Evolutionary conservation across 495 filamentous ascomycete species (phyloP), one percentile per base, ranked within the genome.

Genomic region (Physcia stellaris): DNA sequence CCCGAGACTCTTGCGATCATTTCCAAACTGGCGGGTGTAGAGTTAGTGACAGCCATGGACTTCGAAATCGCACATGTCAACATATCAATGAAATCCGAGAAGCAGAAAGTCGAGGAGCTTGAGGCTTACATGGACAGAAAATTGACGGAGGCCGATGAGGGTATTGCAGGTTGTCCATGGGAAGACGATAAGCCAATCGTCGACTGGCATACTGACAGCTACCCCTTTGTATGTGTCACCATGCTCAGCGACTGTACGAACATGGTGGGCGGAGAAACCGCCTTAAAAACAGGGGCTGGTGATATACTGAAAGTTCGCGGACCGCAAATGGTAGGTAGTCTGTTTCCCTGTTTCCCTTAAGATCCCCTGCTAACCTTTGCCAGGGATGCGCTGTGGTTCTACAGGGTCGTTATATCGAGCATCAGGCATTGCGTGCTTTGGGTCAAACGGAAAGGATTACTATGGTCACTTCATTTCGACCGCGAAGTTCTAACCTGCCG

Each of bases 61-160:
- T 72, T 72, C 50, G 80, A 86, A 49, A 80, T 84, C 46, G 78
- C 68, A 0, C 76, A 83, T 47, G 70, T 83, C 52, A 86, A 86
- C 50, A 61, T 83, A 34, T 73, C 73, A 2, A 64, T 80, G 20
- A 70, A 73, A 41, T 64, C 61, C 17, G 63, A 67, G 32, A 60
- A 70, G 50, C 61, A 76, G 45, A 68, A 70, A 35, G 53, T 58
- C 30, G 59, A 71, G 37, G 66, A 63, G 27, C 47, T 70, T 17
- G 55, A 48, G 6, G 52, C 48, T 15, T 53, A 60, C 29, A 35
- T 50, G 16, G 57, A 67, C 29, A 59, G 56, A 37, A 49, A 45
- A 15, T 59, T 51, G 12, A 60, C 54, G 24, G 59, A 58, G 9
- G 56, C 59, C 3, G 64, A 70, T 43, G 63, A 68, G 46, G 63